Percentiles rank a stretch among this genome's conserved stretches.
phyloP scores from a whole-genome alignment of 371 early-diverging fungal species.

The Funneliformis caledonium region DNA sequence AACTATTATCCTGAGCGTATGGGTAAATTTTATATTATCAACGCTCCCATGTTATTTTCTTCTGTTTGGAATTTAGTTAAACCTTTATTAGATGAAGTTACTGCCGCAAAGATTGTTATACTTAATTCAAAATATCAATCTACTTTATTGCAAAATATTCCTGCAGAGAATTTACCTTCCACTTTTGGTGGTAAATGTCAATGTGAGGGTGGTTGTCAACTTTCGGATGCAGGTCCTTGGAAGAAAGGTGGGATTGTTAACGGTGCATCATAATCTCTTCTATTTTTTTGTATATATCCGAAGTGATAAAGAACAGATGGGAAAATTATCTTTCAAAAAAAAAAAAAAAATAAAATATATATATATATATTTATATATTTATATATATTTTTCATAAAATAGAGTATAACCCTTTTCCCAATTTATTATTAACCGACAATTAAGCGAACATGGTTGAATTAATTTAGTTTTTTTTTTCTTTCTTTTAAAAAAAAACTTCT shows the following conservation, averaged over 20 bases:
- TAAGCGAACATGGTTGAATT: too few relatives aligned
- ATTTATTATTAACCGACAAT: too few relatives aligned
- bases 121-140: constrained; percentile 57
- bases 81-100: constrained; percentile 70
- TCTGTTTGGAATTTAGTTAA: constrained; percentile 72
- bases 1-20: constrained; percentile 83
- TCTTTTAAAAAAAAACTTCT: too few relatives aligned
- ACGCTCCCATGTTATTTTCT: constrained; percentile 75
- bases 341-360: too few relatives aligned
- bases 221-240: constrained; percentile 59
- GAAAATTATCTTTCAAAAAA: too few relatives aligned
- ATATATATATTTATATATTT: too few relatives aligned
- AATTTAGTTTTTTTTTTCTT: too few relatives aligned
- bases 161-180: constrained; percentile 60
- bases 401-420: too few relatives aligned
- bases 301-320: too few relatives aligned
- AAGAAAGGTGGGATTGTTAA: constrained; percentile 16
- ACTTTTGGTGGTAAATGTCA: constrained; percentile 65
- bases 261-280: background rate
- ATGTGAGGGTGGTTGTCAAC: constrained; percentile 59
- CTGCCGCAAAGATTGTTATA: constrained; percentile 73
- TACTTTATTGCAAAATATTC: constrained; percentile 61
- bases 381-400: too few relatives aligned
- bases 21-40: constrained; percentile 76
- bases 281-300: too few relatives aligned